Evolutionary conservation across 495 filamentous ascomycete species (phyloP).

Genomic region (Podospora comata): DNA sequence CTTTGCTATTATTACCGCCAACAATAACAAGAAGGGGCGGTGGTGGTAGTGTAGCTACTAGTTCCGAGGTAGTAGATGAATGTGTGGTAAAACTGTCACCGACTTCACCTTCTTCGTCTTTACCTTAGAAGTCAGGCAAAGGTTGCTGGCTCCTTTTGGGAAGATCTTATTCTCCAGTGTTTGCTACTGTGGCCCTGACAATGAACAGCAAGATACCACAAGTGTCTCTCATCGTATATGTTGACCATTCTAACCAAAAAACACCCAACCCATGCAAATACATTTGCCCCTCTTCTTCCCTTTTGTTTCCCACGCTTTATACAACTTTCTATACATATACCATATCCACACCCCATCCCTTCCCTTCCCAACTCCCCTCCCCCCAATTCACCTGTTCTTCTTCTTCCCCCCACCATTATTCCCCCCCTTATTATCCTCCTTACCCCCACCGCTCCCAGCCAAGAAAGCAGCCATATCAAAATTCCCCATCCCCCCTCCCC

Average conservation of each 20-base stretch:
- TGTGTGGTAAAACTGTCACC: too few relatives aligned
- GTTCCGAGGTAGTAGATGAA: too few relatives aligned
- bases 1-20: too few relatives aligned
- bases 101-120: too few relatives aligned
- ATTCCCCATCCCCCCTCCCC: slow-evolving; percentile 55
- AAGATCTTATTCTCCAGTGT: too few relatives aligned
- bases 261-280: background rate
- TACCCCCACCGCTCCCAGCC: slow-evolving; percentile 47
- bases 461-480: slow-evolving; percentile 89
- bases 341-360: background rate
- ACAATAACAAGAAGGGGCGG: too few relatives aligned
- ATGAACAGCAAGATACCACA: too few relatives aligned
- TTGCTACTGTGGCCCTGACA: too few relatives aligned
- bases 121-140: too few relatives aligned
- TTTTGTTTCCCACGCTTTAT: background rate
- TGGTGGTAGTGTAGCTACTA: too few relatives aligned
- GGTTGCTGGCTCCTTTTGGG: too few relatives aligned
- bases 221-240: background rate
- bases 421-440: slow-evolving; percentile 27
- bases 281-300: background rate
- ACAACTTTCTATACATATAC: background rate
- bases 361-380: background rate
- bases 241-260: background rate
- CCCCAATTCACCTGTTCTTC: slow-evolving; percentile 21
- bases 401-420: slow-evolving; percentile 21